These are phyloP conservation scores for Teratosphaeria nubilosa DNA, from an alignment of 2,329 filamentous ascomycete species.

Conservation along the genomic window DNA sequence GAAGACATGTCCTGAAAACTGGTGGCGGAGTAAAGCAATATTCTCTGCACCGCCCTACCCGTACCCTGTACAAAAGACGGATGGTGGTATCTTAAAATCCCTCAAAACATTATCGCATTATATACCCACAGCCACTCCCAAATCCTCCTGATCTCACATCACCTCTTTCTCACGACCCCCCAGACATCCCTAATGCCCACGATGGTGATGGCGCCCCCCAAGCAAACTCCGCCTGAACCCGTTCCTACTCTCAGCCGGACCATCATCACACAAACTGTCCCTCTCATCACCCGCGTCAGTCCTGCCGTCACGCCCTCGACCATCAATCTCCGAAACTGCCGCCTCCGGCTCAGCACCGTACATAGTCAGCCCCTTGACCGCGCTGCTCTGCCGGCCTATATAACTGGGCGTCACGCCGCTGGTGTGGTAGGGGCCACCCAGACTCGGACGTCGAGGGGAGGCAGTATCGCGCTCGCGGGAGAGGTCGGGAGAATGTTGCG, in stretches of 20 bases:
- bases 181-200: background rate
- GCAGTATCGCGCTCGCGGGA: background rate
- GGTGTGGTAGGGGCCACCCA: slow-evolving; percentile 21
- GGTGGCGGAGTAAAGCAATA: background rate
- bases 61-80: background rate
- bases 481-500: background rate
- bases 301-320: slow-evolving; percentile 8
- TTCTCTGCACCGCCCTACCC: background rate
- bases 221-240: background rate
- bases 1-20: background rate
- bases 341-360: slow-evolving; percentile 25
- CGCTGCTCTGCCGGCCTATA: slow-evolving; percentile 34
- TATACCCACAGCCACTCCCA: no score
- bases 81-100: background rate
- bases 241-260: slow-evolving; percentile 10
- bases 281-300: background rate
- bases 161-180: no score
- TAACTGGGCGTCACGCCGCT: slow-evolving; percentile 30
- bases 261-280: slow-evolving; percentile 6
- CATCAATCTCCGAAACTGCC: slow-evolving; percentile 11
- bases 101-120: background rate
- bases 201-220: background rate
- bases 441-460: background rate
- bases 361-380: slow-evolving; percentile 36
- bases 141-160: no score